Evolutionary conservation across 139 green algal species (phyloP), one percentile per base, ranked within the genome.

Genomic region (Chlorella sp.): DNA sequence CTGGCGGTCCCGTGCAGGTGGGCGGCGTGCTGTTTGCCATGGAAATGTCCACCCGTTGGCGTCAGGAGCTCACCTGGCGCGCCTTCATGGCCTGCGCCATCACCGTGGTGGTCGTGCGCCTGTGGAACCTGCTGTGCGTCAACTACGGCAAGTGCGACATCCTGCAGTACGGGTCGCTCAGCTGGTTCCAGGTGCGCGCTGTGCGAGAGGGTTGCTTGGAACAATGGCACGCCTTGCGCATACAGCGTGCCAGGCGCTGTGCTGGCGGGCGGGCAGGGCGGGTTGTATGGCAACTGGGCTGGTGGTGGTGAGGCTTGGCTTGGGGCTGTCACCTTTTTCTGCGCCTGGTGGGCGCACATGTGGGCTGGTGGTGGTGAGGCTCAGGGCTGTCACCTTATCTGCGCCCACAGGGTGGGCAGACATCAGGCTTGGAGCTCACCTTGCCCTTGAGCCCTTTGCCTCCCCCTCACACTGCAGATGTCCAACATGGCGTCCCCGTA

Each of bases 21-120:
- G 81, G 84, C 22, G 84, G 84, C 61, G 81, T 89, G 42, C 29
- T 89, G 60, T 89, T 89, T 49, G 69, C 80, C 5, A 89, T 89
- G 84, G 84, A 89, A 66, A 83, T 89, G 70, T 79, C 75, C 6
- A 89, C 84, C 0, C 74, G 81, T 68, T 89, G 84, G 84, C 74
- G 84, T 49, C 82, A 87, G 72, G 84, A 89, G 66, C 69, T 89
- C 71, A 89, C 80, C 4, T 85, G 74, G 74, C 76, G 81, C 34
- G 82, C 71, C 71, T 87, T 89, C 69, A 71, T 89, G 22, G 84
- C 80, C 2, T 79, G 69, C n/a, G 81, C 84, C 23, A 82, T 87
- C 70, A 84, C 81, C 31, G 82, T 85, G 31, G 74, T 88, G 77
- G 83, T 85, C 36, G 79, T 88, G 31, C 79, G 76, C 26, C 76